Evolutionary conservation across 306 rosid genomes (phyloP), one percentile per base, ranked within the genome.

Genomic region (Oemleria cerasiformis): DNA sequence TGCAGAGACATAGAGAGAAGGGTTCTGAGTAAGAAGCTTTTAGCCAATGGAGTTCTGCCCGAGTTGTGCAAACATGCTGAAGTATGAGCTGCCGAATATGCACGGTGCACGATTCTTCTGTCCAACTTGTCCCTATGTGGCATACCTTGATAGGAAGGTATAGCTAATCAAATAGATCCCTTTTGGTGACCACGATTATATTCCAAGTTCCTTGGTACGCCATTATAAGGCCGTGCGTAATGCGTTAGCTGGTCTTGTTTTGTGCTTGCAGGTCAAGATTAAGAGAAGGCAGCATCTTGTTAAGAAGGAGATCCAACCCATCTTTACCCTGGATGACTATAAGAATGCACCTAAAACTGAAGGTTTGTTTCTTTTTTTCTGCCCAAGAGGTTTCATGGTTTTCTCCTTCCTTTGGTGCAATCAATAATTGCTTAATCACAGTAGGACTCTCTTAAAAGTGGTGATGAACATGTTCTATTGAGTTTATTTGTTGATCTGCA

Each of bases 21-120:
- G 30, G 30, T 11, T 25, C 56, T 55, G 60, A 1, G 40, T 63
- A 34, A 36, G 71, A 47, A 55, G 56, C 48, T 75, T 63, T 30
- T 30, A 62, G 67, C 40, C 58, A 75, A 84, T 88, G 95, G 95
- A 84, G 8, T 88, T 86, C 74, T 88, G 95, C 80, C 95, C 91
- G 14, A 81, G 77, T 36, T 88, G 95, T 59, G 89, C 82, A 10
- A 83, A 23, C 69, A 77, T 88, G 86, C 82, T 88, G 71, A 82
- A 73, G 67, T 88, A 74, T 75, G 95, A 86, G 57, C 40, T 84
- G 51, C 85, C 86, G 40, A n/a, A 77, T 75, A 40, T 80, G 87
- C 84, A 73, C 41, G 75, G 81, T 23, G 54, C 88, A 0, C 84
- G 95, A 82, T 88, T 88, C 77, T 82, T 40, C 73, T 88, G 94